Evolutionary conservation across 495 filamentous ascomycete species (phyloP).

Genomic region (Thozetella sp.): DNA sequence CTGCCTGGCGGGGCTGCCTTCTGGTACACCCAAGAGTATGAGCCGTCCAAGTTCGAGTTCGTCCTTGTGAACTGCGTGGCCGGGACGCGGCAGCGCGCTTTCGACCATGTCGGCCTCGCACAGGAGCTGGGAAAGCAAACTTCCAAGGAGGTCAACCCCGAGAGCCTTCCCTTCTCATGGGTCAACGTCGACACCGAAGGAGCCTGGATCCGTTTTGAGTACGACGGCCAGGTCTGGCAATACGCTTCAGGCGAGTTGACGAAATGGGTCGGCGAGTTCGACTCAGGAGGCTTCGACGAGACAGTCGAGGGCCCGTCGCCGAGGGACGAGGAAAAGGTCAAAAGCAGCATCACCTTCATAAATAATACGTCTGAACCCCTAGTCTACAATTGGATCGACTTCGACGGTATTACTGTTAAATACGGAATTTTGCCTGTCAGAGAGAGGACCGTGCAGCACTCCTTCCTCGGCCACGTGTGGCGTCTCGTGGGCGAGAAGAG

Average conservation of each 20-base stretch:
- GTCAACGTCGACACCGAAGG: not conserved
- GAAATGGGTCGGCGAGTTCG: slow-evolving; percentile 3
- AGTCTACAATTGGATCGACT: not conserved
- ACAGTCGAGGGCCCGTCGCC: not conserved
- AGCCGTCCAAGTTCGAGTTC: slow-evolving; percentile 1
- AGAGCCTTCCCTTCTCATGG: not conserved
- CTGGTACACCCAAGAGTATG: slow-evolving; percentile 2
- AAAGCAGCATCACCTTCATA: not conserved
- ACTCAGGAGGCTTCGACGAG: not conserved
- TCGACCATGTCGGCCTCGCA: slow-evolving; percentile 3
- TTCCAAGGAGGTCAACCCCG: not conserved
- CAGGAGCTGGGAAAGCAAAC: not conserved
- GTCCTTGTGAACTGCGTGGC: not conserved
- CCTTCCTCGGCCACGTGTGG: not conserved
- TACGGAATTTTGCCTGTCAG: not conserved
- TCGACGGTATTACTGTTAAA: not conserved
- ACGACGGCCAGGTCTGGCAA: slow-evolving; percentile 2
- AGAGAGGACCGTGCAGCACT: not conserved
- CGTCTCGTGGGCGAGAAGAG: not conserved
- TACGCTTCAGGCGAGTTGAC: not conserved
- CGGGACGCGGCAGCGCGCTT: not conserved
- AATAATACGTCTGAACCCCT: not conserved
- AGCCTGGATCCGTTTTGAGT: slow-evolving; percentile 1
- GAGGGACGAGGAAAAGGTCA: not conserved
- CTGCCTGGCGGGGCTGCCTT: not conserved